These are phyloP conservation scores for Asterophora lycoperdoides DNA, from an alignment of 768 basidiomycete species.

Conservation along the genomic window DNA sequence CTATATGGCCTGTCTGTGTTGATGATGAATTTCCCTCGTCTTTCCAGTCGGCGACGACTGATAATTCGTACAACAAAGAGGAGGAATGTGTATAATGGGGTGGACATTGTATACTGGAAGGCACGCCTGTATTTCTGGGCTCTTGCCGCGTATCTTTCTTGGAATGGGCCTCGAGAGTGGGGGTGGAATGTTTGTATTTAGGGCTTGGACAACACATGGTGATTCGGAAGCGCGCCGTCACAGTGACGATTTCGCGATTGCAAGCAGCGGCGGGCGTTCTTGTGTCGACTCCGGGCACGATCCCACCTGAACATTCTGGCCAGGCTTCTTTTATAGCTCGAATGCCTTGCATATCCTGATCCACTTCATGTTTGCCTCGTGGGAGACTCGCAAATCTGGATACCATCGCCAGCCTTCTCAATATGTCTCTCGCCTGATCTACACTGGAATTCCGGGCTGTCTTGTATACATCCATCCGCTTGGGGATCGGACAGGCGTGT, in stretches of 20 bases:
- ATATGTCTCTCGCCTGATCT: slow-evolving; percentile 2
- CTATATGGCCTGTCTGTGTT: background rate
- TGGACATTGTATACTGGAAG: background rate
- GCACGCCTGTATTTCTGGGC: background rate
- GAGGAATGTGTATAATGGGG: slow-evolving; percentile 6
- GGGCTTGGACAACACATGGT: background rate
- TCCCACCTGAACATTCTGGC: background rate
- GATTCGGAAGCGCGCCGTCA: background rate
- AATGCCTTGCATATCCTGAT: slow-evolving; percentile 11
- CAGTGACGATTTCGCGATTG: background rate
- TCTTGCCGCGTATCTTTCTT: slow-evolving; percentile 5
- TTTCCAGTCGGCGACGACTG: slow-evolving; percentile 16
- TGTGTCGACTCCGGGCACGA: background rate
- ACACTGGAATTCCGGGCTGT: background rate
- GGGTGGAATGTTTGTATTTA: slow-evolving; percentile 12
- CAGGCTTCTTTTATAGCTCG: slow-evolving; percentile 9
- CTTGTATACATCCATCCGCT: background rate
- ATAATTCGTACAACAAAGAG: slow-evolving; percentile 13
- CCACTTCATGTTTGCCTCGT: slow-evolving; percentile 13
- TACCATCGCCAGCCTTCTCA: slow-evolving; percentile 13
- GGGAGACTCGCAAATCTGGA: slow-evolving; percentile 25
- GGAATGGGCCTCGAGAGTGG: background rate
- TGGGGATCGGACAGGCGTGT: background rate
- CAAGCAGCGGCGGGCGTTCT: background rate
- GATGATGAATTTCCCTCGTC: too few relatives aligned